A percentile compares a stretch with the other conserved stretches of the same genome.
Evolutionary conservation across 1,284 basidiomycete genomes (phyloP).

Genomic region (Leccinum griseonigrum): DNA sequence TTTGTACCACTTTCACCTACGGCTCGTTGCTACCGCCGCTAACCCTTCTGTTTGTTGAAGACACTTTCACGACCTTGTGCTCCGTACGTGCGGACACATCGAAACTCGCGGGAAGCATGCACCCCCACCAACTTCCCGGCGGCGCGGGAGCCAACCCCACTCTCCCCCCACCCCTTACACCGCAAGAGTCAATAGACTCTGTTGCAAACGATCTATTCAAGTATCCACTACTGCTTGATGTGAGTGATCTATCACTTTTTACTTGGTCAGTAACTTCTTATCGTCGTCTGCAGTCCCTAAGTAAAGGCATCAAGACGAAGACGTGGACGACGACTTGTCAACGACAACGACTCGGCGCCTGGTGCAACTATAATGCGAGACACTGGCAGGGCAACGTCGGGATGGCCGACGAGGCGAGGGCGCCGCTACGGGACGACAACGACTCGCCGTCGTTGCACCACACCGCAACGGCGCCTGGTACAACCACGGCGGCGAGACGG

Average conservation of each 20-base stretch:
- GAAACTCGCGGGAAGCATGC: background rate
- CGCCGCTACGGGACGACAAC: no score
- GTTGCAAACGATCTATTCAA: conserved; percentile 53
- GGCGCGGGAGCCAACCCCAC: conserved; percentile 48
- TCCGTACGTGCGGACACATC: conserved; percentile 14
- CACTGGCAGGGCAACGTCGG: no score
- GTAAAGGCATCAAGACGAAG: conserved; percentile 64
- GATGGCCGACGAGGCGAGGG: no score
- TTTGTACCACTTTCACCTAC: background rate
- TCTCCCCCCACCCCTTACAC: conserved; percentile 49
- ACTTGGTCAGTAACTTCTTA: background rate
- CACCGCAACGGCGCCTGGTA: no score
- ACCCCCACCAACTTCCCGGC: background rate
- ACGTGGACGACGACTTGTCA: no score
- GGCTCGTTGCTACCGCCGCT: background rate
- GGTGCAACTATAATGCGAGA: no score
- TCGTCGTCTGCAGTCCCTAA: conserved; percentile 48
- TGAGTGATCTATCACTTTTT: conserved; percentile 48
- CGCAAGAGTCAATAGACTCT: conserved; percentile 31
- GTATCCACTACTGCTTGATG: conserved; percentile 87
- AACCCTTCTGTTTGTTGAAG: background rate
- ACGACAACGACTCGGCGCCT: no score
- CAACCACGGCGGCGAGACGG: no score
- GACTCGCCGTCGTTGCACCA: no score
- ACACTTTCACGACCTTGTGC: conserved; percentile 12